Evolutionary conservation across 2,329 filamentous ascomycete genomes (phyloP).

Genomic region (Balansia obtecta): DNA sequence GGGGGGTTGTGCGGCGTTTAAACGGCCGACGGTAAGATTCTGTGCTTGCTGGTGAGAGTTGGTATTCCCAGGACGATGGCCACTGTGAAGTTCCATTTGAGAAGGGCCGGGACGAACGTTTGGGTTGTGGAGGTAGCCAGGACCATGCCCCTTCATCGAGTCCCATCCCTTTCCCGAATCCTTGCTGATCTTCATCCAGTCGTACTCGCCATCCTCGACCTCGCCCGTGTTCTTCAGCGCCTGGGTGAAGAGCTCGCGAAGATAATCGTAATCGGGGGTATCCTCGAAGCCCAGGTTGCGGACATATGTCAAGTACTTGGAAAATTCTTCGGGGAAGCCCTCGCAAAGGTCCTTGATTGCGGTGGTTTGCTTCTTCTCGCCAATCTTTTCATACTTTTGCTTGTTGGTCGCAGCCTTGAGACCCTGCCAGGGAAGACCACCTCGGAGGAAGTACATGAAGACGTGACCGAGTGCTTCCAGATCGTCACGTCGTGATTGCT

Average conservation of each 20-base stretch:
- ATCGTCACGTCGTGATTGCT: slow-evolving; percentile 93
- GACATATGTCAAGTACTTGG: slow-evolving; percentile 93
- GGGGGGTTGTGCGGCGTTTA: slow-evolving; percentile 88
- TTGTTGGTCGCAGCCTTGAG: slow-evolving; percentile 67
- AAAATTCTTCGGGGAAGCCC: slow-evolving; percentile 92
- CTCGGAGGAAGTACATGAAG: slow-evolving; percentile 64
- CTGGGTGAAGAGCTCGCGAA: slow-evolving; percentile 91
- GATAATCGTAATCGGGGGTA: slow-evolving; percentile 94
- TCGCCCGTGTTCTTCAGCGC: slow-evolving; percentile 89
- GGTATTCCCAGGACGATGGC: slow-evolving; percentile 53
- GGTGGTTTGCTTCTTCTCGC: slow-evolving; percentile 99
- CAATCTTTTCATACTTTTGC: slow-evolving; percentile 99
- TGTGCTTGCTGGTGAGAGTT: slow-evolving; percentile 49
- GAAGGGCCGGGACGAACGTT: slow-evolving; percentile 71
- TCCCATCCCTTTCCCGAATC: slow-evolving; percentile 82
- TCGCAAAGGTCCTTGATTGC: slow-evolving; percentile 94
- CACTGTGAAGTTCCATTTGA: slow-evolving; percentile 71
- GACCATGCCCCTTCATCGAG: slow-evolving; percentile 51
- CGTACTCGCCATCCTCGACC: slow-evolving; percentile 95
- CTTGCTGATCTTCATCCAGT: slow-evolving; percentile 97
- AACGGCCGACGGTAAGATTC: slow-evolving; percentile 69
- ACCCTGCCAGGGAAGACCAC: slow-evolving; percentile 59
- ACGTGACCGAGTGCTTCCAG: slow-evolving; percentile 75
- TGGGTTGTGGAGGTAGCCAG: slow-evolving; percentile 55
- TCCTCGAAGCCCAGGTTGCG: slow-evolving; percentile 98